Percentiles rank a stretch among this genome's conserved stretches.
Evolutionary conservation across 2,329 filamentous ascomycete species (phyloP).

Genomic region (Fusarium torulosum): DNA sequence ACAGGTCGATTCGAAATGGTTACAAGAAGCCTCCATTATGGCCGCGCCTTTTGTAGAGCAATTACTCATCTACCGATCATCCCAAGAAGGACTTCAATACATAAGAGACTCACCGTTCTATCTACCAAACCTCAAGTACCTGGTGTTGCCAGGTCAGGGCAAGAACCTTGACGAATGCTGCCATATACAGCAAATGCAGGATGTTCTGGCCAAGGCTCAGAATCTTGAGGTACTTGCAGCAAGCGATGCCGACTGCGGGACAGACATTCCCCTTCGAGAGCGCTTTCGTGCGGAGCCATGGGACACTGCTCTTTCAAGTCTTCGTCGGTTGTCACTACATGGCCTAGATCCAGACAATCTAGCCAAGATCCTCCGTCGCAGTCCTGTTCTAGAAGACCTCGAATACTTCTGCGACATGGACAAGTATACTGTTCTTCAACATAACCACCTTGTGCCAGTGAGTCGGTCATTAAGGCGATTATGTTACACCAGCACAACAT

Average conservation of each 20-base stretch:
- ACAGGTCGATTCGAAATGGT: constrained; percentile 47
- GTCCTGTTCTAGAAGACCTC: constrained; percentile 44
- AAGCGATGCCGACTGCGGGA: constrained; percentile 46
- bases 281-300: constrained; percentile 46
- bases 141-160: constrained; percentile 44
- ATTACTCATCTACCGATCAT: constrained; percentile 46
- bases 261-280: constrained; percentile 45
- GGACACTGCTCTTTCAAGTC: constrained; percentile 43
- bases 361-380: constrained; percentile 44
- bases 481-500: constrained; percentile 47
- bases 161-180: constrained; percentile 45
- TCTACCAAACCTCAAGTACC: constrained; percentile 47
- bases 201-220: constrained; percentile 44
- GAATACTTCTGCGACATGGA: constrained; percentile 50
- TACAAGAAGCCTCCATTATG: constrained; percentile 49
- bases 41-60: constrained; percentile 46
- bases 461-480: constrained; percentile 40
- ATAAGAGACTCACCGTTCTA: constrained; percentile 47
- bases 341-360: constrained; percentile 46
- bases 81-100: constrained; percentile 46
- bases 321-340: constrained; percentile 45
- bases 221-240: constrained; percentile 46
- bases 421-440: constrained; percentile 47
- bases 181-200: constrained; percentile 49
- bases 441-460: constrained; percentile 37